These are phyloP conservation scores for Bipolaris bicolor DNA, from an alignment of 2,329 filamentous ascomycete genomes.

Conservation along the genomic window DNA sequence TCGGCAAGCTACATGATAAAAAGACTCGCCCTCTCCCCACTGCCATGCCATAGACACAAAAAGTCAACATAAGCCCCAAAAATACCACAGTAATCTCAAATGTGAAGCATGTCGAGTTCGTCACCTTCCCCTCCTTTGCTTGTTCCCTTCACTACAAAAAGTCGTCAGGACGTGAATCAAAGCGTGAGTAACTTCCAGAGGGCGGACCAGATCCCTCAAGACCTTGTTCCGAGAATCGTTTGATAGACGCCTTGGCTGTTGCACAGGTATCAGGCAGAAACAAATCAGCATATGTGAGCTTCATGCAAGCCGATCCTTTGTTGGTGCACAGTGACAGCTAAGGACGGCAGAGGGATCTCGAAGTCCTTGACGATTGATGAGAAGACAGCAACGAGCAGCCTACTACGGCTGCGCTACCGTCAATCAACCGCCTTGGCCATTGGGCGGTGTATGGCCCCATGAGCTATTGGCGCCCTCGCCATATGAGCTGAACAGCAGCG, in stretches of 20 bases:
- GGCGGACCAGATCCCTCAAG: neutral
- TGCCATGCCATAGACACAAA: neutral
- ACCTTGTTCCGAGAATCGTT: neutral
- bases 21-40: neutral
- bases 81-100: constrained; percentile 3
- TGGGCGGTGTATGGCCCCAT: constrained; percentile 45
- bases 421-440: constrained; percentile 49
- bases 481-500: constrained; percentile 52
- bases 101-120: constrained; percentile 1
- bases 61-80: constrained; percentile 1
- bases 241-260: neutral
- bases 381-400: constrained; percentile 16
- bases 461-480: constrained; percentile 37
- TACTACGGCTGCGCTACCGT: constrained; percentile 17
- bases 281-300: neutral
- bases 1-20: neutral
- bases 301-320: neutral
- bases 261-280: neutral
- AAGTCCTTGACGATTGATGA: constrained; percentile 11
- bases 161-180: neutral
- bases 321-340: constrained; percentile 5
- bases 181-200: neutral
- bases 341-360: neutral
- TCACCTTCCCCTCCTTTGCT: neutral
- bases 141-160: neutral